Evolutionary conservation across 2,329 filamentous ascomycete genomes (phyloP).

Genomic region (Scytalidium lignicola): DNA sequence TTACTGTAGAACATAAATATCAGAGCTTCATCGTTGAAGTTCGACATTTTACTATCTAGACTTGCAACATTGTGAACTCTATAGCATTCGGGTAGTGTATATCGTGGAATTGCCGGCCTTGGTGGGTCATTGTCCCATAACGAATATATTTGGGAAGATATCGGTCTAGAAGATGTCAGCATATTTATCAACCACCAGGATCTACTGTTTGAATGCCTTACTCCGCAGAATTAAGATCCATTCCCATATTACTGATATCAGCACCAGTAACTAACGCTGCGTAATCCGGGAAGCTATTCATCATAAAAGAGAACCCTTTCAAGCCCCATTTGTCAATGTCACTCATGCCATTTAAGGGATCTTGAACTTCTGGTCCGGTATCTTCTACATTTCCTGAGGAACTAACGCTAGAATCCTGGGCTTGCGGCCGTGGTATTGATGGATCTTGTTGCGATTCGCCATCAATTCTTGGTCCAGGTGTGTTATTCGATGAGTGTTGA

Average conservation of each 20-base stretch:
- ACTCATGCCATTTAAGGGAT: constrained; percentile 58
- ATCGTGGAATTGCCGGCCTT: constrained; percentile 51
- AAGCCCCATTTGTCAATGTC: constrained; percentile 60
- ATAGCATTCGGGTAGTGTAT: constrained; percentile 60
- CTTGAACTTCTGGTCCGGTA: constrained; percentile 37
- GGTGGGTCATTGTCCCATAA: constrained; percentile 56
- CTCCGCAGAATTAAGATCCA: constrained; percentile 55
- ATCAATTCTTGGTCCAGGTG: constrained; percentile 14
- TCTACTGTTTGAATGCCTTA: constrained; percentile 33
- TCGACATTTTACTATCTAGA: constrained; percentile 59
- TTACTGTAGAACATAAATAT: constrained; percentile 68
- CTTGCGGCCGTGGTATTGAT: constrained; percentile 13
- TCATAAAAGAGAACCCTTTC: constrained; percentile 52
- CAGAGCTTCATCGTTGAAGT: constrained; percentile 64
- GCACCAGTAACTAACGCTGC: constrained; percentile 55
- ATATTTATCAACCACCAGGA: constrained; percentile 6
- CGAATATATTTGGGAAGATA: constrained; percentile 57
- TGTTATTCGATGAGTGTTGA: constrained; percentile 16
- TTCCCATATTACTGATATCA: constrained; percentile 50
- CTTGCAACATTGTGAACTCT: constrained; percentile 61
- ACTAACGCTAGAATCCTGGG: constrained; percentile 13
- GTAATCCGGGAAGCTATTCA: constrained; percentile 62
- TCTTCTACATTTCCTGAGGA: constrained; percentile 21
- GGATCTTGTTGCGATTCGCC: constrained; percentile 14
- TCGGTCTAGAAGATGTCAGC: constrained; percentile 23